Base-by-base conservation (phyloP, 345 rosid genomes). In the Lepidium didymum region DNA sequence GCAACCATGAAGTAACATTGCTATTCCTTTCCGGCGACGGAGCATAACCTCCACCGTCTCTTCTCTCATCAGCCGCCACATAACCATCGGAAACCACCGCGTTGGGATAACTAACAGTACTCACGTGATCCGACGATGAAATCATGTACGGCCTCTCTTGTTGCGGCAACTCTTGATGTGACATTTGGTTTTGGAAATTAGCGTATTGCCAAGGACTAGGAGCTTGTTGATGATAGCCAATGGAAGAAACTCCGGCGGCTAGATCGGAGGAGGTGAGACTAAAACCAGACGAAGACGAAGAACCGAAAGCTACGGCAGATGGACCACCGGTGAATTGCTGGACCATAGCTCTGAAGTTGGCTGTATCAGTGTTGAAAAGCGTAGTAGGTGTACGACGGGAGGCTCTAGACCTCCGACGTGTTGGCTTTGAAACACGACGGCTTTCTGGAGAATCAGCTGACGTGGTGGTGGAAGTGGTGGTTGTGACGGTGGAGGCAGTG, bases 281-380 rank as follows among this genome's bases (percentile, higher is more conserved):
- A 46, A 64, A 72, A 46, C 52, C 64, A 3, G 69, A 51, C 4
- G 75, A 71, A 3, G 96, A 81, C 4, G 82, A 68, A 7, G 96
- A 82, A 10, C 86, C 80, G 2, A 95, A 83, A 68, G 90, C 92
- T 15, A 93, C 86, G 4, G 95, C 88, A 3, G 92, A 84, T 27
- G 98, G 98, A 67, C 91, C 91, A 7, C 96, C 98, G 0, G 98
- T 92, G 68, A 86, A 92, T 18, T 92, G 97, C 38, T 92, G 98
- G 34, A 92, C 97, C 98, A 92, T 92, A 76, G 97, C 91, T 73
- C 96, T 80, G 81, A 92, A 92, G 76, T 92, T 92, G 44, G 85
- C 23, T 38, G 96, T 88, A 76, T 90, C 93, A 15, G 98, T 92
- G 10, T 84, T 88, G 72, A 92, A 47, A 50, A 92, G 90, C 1